Base-by-base conservation (phyloP, 2,329 filamentous ascomycete genomes). In the Epichloe aotearoae region DNA sequence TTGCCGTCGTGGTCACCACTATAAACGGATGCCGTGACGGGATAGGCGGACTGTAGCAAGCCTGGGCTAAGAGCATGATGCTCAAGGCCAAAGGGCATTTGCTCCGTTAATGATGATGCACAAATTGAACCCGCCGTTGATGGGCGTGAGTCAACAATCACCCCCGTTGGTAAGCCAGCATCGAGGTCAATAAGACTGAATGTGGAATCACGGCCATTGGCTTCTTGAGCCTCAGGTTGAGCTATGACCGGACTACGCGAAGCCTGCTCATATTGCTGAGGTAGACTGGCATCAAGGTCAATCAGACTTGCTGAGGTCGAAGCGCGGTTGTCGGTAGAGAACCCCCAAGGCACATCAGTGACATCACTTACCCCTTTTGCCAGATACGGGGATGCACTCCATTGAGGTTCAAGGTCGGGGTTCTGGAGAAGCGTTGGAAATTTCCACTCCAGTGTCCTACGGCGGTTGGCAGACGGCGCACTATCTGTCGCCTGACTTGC, bases 361-460 rank as follows among this genome's bases (percentile, higher is more conserved):
- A 8, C 38, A 39, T 39, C 38, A 39, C 15, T 39, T 19, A 15
- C n/a, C 17, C 38, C 38, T 11, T 7, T 11, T 58, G 23, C 56
- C 59, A 40, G 6, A 40, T 11, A 6, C 12, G 64, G 54, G 15
- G 30, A 12, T 34, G 5, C 37, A 34, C 17, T 19, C 10, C n/a
- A 14, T 34, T 68, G 46, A 73, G 70, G 7, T 73, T 75, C 75
- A 4, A 73, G 70, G 4, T 75, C 73, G 0, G 65, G 58, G 7
- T 70, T 70, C 64, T 73, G 73, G 3, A 73, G 70, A 39, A 4
- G 1, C n/a, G 38, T 39, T 0, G 76, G 76, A 55, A 79, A 80
- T 54, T 76, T 78, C 77, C 77, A 80, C 52, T 79, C 76, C 46
- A 70, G 73, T 3, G 74, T 75, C 38, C 76, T 26, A 26, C 26